Percentiles rank a stretch among this genome's conserved stretches.
Conservation (phyloP, 768 basidiomycete genomes). For the Podaxis pistillaris region DNA sequence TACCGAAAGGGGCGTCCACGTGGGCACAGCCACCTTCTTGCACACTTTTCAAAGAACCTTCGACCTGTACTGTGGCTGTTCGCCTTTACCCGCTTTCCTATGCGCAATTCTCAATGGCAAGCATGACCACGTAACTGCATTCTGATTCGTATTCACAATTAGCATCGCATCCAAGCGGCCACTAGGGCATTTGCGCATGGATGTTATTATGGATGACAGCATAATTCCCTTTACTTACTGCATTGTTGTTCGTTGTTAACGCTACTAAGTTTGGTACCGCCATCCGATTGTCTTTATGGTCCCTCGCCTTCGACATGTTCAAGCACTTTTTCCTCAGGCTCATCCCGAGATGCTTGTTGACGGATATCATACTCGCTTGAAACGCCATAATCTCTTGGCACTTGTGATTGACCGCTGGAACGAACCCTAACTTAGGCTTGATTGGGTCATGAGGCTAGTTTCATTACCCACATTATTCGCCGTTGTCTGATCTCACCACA, state of each 20-base stretch:
- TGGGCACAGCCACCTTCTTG: slow-evolving; percentile 12
- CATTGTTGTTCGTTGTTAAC: neutral
- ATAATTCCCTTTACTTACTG: neutral
- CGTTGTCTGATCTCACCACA: neutral
- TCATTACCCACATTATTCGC: neutral
- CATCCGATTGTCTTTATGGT: neutral
- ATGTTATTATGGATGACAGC: neutral
- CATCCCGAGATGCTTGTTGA: neutral
- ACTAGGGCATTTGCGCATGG: neutral
- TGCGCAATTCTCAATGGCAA: neutral
- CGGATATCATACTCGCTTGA: neutral
- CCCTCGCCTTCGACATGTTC: neutral
- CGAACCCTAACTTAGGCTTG: neutral
- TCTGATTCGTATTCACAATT: neutral
- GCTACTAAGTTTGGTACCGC: neutral
- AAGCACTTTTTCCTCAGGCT: neutral
- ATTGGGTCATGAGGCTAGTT: neutral
- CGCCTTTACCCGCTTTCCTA: neutral
- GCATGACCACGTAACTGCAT: neutral
- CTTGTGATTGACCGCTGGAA: neutral
- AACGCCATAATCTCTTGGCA: neutral
- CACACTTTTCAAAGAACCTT: neutral
- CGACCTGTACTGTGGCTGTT: neutral
- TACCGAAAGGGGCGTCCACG: slow-evolving; percentile 1
- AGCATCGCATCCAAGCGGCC: neutral